Evolutionary conservation across 805 yeast genomes (phyloP).

Genomic region (Saccharomycopsis capsularis): DNA sequence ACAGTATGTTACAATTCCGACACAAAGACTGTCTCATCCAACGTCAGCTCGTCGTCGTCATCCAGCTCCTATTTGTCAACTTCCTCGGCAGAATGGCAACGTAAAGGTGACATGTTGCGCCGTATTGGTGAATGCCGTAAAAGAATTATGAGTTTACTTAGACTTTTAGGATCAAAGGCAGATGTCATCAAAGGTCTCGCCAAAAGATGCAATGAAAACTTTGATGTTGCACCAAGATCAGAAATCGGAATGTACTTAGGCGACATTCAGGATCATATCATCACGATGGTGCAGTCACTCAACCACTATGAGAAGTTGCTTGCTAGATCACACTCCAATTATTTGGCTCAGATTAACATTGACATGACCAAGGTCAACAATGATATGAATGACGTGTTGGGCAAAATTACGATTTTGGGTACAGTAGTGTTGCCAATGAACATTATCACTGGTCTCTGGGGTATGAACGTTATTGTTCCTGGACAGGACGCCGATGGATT

Average conservation of each 20-base stretch:
- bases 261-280: slow-evolving; percentile 95
- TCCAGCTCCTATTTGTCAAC: slow-evolving; percentile 30
- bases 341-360: slow-evolving; percentile 91
- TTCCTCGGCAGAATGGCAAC: slow-evolving; percentile 66
- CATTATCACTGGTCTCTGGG: slow-evolving; percentile 96
- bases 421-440: slow-evolving; percentile 93
- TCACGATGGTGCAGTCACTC: slow-evolving; percentile 92
- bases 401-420: slow-evolving; percentile 89
- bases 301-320: slow-evolving; percentile 91
- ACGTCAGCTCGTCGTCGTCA: background rate
- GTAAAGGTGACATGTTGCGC: slow-evolving; percentile 90
- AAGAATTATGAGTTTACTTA: slow-evolving; percentile 81
- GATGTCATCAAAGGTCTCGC: slow-evolving; percentile 97
- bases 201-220: slow-evolving; percentile 79
- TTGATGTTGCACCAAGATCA: slow-evolving; percentile 70
- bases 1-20: slow-evolving; percentile 11
- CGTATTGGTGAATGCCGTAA: slow-evolving; percentile 94
- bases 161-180: slow-evolving; percentile 86
- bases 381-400: slow-evolving; percentile 93
- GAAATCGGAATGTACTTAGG: slow-evolving; percentile 94
- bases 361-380: slow-evolving; percentile 97
- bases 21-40: slow-evolving; percentile 6
- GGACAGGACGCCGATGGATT: slow-evolving; percentile 69
- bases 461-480: slow-evolving; percentile 96
- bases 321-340: slow-evolving; percentile 93